Conservation (phyloP, 257 asterid genomes). For the Asclepias syriaca region DNA sequence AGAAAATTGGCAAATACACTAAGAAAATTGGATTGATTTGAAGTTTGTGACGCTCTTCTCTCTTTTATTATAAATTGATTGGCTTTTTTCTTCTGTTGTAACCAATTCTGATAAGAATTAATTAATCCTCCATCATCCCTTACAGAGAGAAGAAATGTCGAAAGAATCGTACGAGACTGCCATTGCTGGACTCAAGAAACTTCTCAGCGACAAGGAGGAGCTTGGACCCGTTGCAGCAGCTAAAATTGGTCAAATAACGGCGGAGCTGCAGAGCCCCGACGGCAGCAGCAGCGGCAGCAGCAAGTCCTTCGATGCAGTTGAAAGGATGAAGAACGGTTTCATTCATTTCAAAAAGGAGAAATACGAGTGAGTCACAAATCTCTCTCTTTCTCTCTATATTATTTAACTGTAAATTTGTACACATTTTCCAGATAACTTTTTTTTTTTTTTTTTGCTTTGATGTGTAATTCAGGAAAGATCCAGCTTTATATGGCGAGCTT, state of each 20-base stretch:
- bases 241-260: conserved; percentile 59
- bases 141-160: conserved; percentile 82
- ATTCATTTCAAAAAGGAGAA: conserved; percentile 74
- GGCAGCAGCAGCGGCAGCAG: conserved; percentile 19
- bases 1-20: no score
- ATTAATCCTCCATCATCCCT: not conserved
- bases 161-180: conserved; percentile 71
- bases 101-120: not conserved
- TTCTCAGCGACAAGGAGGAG: conserved; percentile 79
- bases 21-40: not conserved
- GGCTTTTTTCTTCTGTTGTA: not conserved
- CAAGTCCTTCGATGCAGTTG: conserved; percentile 40
- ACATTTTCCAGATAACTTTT: not conserved
- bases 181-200: conserved; percentile 72
- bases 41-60: not conserved
- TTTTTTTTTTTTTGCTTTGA: no score
- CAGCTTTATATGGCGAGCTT: conserved; percentile 63
- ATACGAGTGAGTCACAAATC: conserved; percentile 53
- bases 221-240: conserved; percentile 79
- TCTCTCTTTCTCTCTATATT: no score
- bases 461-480: conserved; percentile 47
- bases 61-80: not conserved
- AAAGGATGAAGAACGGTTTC: conserved; percentile 73
- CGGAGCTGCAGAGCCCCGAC: conserved; percentile 50
- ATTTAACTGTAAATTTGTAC: no score